A percentile compares a stretch with the other conserved stretches of the same genome.
Evolutionary conservation across 768 basidiomycete species (phyloP).

Genomic region (Russula earlei): DNA sequence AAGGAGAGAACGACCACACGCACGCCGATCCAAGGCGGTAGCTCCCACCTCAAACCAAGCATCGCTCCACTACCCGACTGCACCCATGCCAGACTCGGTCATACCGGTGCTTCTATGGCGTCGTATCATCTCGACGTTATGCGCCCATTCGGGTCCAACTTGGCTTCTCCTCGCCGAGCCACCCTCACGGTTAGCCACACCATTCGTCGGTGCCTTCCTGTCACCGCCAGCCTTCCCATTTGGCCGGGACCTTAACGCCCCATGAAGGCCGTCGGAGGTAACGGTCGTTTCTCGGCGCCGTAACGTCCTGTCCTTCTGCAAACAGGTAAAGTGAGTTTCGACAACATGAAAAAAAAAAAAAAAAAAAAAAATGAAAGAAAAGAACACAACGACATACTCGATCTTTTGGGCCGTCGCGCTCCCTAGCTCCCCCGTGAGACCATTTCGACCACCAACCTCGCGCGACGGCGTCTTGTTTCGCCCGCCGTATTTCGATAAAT

Average conservation of each 20-base stretch:
- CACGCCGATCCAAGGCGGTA: not conserved
- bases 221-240: constrained; percentile 2
- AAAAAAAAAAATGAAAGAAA: no score
- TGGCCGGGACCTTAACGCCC: constrained; percentile 24
- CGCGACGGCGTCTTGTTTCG: constrained; percentile 28
- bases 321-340: constrained; percentile 11
- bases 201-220: constrained; percentile 7
- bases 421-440: constrained; percentile 27
- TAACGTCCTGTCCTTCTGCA: constrained; percentile 28
- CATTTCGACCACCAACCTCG: constrained; percentile 46
- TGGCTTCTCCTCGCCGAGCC: constrained; percentile 15
- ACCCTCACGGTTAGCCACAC: not conserved
- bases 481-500: constrained; percentile 27
- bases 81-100: constrained; percentile 9
- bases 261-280: constrained; percentile 36
- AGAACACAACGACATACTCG: no score
- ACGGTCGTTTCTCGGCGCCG: constrained; percentile 40
- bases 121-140: constrained; percentile 19
- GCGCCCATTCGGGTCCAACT: constrained; percentile 22
- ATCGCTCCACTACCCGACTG: constrained; percentile 6
- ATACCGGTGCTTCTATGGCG: constrained; percentile 17
- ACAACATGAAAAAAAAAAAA: no score
- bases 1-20: not conserved
- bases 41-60: not conserved
- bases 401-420: not conserved